Conservation (phyloP, 2,329 filamentous ascomycete genomes). For the Paecilomyces fulvus region DNA sequence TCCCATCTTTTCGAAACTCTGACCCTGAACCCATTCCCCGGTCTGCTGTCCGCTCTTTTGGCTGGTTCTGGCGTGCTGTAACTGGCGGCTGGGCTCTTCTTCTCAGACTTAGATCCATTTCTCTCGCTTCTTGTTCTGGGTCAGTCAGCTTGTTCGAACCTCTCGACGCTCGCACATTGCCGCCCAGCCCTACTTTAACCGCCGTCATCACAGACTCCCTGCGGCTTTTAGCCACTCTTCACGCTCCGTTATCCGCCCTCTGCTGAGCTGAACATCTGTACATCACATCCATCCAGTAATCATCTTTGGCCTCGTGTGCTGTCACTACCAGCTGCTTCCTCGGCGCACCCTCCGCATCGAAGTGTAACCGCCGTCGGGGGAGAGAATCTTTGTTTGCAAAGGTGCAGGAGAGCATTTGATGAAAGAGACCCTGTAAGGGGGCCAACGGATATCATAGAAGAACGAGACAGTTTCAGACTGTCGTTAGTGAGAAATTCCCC, state of each 20-base stretch:
- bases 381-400: neutral
- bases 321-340: neutral
- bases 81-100: neutral
- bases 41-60: constrained; percentile 4
- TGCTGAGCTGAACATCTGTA: neutral
- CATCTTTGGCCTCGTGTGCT: neutral
- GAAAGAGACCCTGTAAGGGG: neutral
- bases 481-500: neutral
- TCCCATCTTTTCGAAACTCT: neutral
- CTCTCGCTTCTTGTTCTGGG: constrained; percentile 16
- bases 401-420: neutral
- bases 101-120: constrained; percentile 8
- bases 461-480: neutral
- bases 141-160: constrained; percentile 12
- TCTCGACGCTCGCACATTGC: constrained; percentile 16
- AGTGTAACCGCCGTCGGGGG: neutral
- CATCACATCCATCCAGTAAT: neutral
- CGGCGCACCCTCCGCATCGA: neutral
- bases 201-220: constrained; percentile 5
- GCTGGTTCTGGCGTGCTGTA: neutral
- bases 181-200: constrained; percentile 17
- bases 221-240: neutral
- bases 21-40: constrained; percentile 9
- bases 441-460: neutral
- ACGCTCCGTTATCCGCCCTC: neutral